A percentile compares a stretch with the other conserved stretches of the same genome.
These are phyloP conservation scores for Vicia villosa DNA, from an alignment of 306 rosid genomes.

Conservation along the genomic window DNA sequence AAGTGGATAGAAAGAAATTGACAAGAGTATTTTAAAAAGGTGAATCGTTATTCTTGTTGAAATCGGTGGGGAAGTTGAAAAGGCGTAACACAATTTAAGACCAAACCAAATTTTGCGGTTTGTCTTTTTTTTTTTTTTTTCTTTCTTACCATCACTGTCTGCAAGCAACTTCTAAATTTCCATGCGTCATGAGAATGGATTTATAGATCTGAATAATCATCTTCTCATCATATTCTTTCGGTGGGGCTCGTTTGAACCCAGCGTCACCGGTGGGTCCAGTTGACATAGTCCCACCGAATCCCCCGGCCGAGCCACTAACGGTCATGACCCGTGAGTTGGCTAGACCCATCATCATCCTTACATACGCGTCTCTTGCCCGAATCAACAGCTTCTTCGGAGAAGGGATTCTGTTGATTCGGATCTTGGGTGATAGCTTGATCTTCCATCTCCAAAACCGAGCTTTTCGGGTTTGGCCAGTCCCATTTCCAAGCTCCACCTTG, in stretches of 20 bases:
- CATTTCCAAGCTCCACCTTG: conserved; percentile 46
- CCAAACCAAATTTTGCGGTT: conserved; percentile 18
- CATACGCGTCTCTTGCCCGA: conserved; percentile 83
- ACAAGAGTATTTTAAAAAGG: background rate
- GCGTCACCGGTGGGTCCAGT: background rate
- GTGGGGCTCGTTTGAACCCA: conserved; percentile 38
- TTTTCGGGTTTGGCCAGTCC: conserved; percentile 35
- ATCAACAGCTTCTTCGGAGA: conserved; percentile 64
- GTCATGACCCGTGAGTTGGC: conserved; percentile 61
- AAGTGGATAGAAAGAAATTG: background rate
- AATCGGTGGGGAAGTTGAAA: background rate
- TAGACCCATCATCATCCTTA: conserved; percentile 68
- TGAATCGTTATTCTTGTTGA: background rate
- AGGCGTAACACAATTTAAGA: background rate
- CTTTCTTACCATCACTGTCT: background rate
- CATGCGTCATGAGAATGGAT: conserved; percentile 57
- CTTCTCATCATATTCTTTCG: conserved; percentile 84
- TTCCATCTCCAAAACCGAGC: conserved; percentile 57
- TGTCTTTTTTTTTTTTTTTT: background rate
- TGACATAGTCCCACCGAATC: conserved; percentile 38
- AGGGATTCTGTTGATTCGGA: conserved; percentile 47
- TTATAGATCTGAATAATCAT: conserved; percentile 76
- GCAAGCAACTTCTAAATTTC: conserved; percentile 30
- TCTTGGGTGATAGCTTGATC: conserved; percentile 67
- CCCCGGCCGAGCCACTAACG: conserved; percentile 32